A percentile compares a stretch with the other conserved stretches of the same genome.
These are phyloP conservation scores for Phyllosticta citriasiana DNA, from an alignment of 2,329 filamentous ascomycete species.

Conservation along the genomic window DNA sequence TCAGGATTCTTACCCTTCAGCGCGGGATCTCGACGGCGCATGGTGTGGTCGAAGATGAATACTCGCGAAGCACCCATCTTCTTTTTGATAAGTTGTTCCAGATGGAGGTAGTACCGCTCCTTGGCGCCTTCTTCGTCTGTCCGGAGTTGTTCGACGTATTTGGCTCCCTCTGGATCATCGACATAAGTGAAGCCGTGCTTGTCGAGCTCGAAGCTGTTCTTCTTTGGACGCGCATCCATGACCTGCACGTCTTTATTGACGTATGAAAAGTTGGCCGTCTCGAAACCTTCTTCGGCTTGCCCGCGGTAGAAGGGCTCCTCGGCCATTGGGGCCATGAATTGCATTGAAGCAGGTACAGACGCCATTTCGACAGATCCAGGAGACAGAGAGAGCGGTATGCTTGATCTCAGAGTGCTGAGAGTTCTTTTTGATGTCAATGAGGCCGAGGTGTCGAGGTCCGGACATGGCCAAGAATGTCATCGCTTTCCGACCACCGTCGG, in stretches of 20 bases:
- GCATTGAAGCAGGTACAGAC: too few relatives aligned
- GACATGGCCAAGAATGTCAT: too few relatives aligned
- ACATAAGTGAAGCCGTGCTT: slow-evolving; percentile 13
- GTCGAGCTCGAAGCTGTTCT: slow-evolving; percentile 11
- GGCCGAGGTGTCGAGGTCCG: too few relatives aligned
- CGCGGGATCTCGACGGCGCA: background rate
- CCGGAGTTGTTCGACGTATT: background rate
- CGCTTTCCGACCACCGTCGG: too few relatives aligned
- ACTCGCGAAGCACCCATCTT: slow-evolving; percentile 11
- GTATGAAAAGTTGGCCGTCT: slow-evolving; percentile 6
- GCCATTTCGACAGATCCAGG: too few relatives aligned
- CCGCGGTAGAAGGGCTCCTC: slow-evolving; percentile 11
- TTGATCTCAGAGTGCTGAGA: too few relatives aligned
- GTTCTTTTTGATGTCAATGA: too few relatives aligned
- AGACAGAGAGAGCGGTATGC: too few relatives aligned
- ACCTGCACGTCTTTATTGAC: slow-evolving; percentile 2
- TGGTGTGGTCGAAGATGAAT: slow-evolving; percentile 12
- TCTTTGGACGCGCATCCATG: slow-evolving; percentile 5
- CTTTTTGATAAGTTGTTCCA: slow-evolving; percentile 11
- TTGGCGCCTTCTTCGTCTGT: slow-evolving; percentile 4
- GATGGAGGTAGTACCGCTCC: slow-evolving; percentile 11
- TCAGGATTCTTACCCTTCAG: background rate
- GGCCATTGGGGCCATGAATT: too few relatives aligned
- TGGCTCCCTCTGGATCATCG: background rate
- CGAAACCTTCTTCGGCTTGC: slow-evolving; percentile 1